These are phyloP conservation scores for Vitis hybrid DNA, from an alignment of 177 flowering plant species.

Conservation along the genomic window DNA sequence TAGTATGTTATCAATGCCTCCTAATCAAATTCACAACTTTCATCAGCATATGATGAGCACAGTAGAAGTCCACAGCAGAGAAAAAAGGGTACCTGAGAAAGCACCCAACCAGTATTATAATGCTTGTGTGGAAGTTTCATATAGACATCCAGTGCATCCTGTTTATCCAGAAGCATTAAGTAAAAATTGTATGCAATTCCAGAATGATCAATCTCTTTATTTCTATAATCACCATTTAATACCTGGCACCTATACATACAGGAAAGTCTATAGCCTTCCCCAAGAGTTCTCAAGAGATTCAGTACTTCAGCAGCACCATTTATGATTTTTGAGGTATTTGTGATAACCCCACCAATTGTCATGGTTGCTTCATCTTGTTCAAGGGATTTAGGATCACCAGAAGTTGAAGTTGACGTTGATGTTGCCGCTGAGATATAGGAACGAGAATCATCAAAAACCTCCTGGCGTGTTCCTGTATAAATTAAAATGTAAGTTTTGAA, in stretches of 20 bases:
- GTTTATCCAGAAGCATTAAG: slow-evolving; percentile 14
- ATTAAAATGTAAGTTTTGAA: not conserved
- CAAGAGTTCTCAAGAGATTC: slow-evolving; percentile 69
- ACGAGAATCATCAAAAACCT: slow-evolving; percentile 66
- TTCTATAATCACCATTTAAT: slow-evolving; percentile 12
- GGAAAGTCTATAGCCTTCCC: slow-evolving; percentile 91
- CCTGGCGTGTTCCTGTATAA: slow-evolving; percentile 59
- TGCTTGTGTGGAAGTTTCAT: slow-evolving; percentile 80
- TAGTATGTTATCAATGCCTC: too few relatives aligned
- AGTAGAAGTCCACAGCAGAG: not conserved
- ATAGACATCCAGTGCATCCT: slow-evolving; percentile 90
- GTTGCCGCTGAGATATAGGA: slow-evolving; percentile 35
- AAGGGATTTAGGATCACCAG: slow-evolving; percentile 45
- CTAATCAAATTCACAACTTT: not conserved
- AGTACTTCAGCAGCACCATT: slow-evolving; percentile 68
- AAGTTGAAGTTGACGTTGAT: slow-evolving; percentile 39
- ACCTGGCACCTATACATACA: slow-evolving; percentile 88
- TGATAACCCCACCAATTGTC: slow-evolving; percentile 26
- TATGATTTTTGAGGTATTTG: slow-evolving; percentile 37
- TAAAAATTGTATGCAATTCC: not conserved
- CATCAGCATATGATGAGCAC: not conserved
- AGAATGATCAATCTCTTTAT: not conserved
- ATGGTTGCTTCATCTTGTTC: slow-evolving; percentile 54
- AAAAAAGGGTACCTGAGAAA: slow-evolving; percentile 76
- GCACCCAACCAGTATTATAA: slow-evolving; percentile 95